Base-by-base conservation (phyloP, 2,329 filamentous ascomycete genomes). In the Colletotrichum godetiae region DNA sequence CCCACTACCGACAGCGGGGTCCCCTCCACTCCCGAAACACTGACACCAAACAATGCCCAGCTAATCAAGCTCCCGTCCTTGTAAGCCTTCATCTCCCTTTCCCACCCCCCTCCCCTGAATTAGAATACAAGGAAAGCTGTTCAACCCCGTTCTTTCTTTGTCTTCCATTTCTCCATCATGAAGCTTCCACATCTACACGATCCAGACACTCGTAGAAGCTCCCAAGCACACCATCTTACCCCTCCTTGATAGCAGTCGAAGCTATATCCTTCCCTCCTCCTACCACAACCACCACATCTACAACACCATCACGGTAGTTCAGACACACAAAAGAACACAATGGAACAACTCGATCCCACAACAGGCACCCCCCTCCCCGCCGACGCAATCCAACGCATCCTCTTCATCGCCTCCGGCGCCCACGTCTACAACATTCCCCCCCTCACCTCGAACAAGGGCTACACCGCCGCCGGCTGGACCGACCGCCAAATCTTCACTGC, bases 361-460 rank as follows among this genome's bases (percentile, higher is more conserved):
- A 96, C 93, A 27, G 92, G 92, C 78, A 85, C 84, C 42, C 83
- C 91, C 76, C 88, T 95, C 76, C 92, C 93, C 68, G 81, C 90
- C 65, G 93, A 94, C 80, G 93, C 94, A 78, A 96, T 97, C 84
- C 94, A 97, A 84, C 92, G 94, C 81, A 87, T 97, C 80, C 92
- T 97, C 81, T 95, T 94, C 88, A 86, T 95, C 81, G 90, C 92
- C 75, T 86, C 88, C 78, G 86, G 88, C 76, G 92, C 97, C 76
- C 94, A 97, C 86, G 89, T 97, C 86, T 98, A 97, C 88, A 91
- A 93, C 79, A 95, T 97, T 81, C 95, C 95, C 22, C 94, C 95
- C 29, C 87, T 95, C 71, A 88, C 92, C 57, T 93, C 92, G 22
- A 94, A 91, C 78, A 93, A 93, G 81, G 95, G 95, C 81, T 93